phyloP scores from a whole-genome alignment of 805 yeast genomes.

The Zygoascus ofunaensis region DNA sequence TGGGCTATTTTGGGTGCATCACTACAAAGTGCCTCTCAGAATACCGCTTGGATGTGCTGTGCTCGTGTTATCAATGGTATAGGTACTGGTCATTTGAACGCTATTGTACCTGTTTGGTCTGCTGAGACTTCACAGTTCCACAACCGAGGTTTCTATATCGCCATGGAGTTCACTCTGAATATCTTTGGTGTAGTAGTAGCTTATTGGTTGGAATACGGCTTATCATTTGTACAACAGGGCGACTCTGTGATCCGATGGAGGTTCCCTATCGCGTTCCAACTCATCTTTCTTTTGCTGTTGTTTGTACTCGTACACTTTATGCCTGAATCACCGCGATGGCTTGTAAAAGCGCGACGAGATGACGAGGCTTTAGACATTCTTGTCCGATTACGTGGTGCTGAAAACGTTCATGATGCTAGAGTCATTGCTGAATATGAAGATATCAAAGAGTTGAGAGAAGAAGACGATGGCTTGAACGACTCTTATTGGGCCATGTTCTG shows the following conservation, averaged over 20 bases:
- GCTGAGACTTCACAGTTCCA: conserved; percentile 63
- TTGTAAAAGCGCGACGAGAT: conserved; percentile 56
- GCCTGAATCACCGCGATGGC: conserved; percentile 81
- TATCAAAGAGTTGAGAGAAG: conserved; percentile 14
- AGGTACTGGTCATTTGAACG: conserved; percentile 68
- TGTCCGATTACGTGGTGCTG: conserved; percentile 13
- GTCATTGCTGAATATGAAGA: conserved; percentile 13
- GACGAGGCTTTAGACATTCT: conserved; percentile 44
- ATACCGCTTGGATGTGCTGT: conserved; percentile 24
- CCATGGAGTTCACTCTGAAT: conserved; percentile 15
- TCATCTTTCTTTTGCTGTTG: conserved; percentile 47
- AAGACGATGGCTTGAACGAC: not conserved
- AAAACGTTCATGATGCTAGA: conserved; percentile 5
- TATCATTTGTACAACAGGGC: conserved; percentile 9
- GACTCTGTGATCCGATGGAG: conserved; percentile 27
- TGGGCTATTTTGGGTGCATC: conserved; percentile 46
- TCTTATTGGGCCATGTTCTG: no score
- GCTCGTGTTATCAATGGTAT: conserved; percentile 68
- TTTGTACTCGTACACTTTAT: conserved; percentile 37
- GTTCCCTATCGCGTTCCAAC: conserved; percentile 22
- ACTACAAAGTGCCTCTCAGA: conserved; percentile 34
- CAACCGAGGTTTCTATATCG: conserved; percentile 46
- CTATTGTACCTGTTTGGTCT: conserved; percentile 77
- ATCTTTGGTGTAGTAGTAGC: conserved; percentile 27
- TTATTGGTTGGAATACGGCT: conserved; percentile 25